Conservation (phyloP, 176 grass and related monocot species). For the Aegilops bicornis region DNA sequence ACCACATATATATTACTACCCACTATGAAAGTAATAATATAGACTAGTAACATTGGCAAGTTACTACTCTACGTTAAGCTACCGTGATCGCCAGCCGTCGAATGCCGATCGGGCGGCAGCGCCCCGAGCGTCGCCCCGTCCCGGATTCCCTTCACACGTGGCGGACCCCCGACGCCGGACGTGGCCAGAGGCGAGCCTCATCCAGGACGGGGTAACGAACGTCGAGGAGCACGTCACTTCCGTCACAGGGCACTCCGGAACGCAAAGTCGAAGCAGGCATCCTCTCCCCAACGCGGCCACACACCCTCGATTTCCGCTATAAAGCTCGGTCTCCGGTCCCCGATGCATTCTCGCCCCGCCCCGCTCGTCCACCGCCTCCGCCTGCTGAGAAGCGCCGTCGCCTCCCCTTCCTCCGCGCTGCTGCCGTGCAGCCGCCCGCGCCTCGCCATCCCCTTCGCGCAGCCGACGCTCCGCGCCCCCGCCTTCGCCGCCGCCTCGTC, state of each 20-base stretch:
- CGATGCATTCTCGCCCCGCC: conserved; percentile 4
- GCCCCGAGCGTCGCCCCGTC: too few relatives aligned
- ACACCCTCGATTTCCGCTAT: neutral
- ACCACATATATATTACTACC: too few relatives aligned
- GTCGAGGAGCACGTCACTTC: neutral
- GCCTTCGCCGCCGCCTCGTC: neutral
- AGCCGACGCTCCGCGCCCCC: neutral
- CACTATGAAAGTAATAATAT: too few relatives aligned
- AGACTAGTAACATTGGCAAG: too few relatives aligned
- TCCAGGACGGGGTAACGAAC: neutral
- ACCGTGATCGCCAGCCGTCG: neutral
- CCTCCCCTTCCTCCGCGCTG: neutral
- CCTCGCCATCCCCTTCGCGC: neutral
- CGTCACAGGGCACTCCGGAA: neutral
- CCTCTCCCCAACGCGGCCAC: neutral
- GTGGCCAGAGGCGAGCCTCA: conserved; percentile 19
- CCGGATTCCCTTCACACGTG: neutral
- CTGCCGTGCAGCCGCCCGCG: neutral
- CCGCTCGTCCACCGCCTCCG: conserved; percentile 14
- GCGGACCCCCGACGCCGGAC: neutral
- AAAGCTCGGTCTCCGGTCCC: conserved; percentile 14
- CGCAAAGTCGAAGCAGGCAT: neutral
- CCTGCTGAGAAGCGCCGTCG: conserved; percentile 1
- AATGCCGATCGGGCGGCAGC: neutral
- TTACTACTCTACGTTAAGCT: too few relatives aligned